These are phyloP conservation scores for Pontederia paniculata DNA, from an alignment of 176 grass and related monocot genomes.

Conservation along the genomic window DNA sequence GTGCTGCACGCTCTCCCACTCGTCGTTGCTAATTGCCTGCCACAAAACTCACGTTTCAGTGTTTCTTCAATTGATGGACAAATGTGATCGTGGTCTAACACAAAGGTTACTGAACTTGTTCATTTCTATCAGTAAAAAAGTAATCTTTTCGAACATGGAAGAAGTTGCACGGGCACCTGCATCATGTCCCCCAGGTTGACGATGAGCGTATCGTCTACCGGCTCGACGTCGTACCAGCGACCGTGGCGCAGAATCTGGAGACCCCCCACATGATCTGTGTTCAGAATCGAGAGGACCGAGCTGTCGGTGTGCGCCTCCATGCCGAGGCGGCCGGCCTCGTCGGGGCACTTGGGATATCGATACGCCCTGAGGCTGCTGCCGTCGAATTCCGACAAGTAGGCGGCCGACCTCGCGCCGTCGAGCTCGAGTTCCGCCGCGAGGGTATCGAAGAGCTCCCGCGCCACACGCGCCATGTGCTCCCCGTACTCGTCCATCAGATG, in stretches of 20 bases:
- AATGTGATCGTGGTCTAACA: too few relatives aligned
- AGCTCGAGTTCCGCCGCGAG: slow-evolving; percentile 32
- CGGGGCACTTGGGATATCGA: slow-evolving; percentile 50
- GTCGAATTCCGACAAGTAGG: slow-evolving; percentile 46
- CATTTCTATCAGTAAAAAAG: too few relatives aligned
- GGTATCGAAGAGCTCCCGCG: slow-evolving; percentile 42
- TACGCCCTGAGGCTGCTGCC: slow-evolving; percentile 56
- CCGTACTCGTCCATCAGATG: slow-evolving; percentile 39
- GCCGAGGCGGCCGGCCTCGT: slow-evolving; percentile 11
- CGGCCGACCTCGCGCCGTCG: neutral
- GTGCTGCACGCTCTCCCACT: slow-evolving; percentile 45
- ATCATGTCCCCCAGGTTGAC: slow-evolving; percentile 73
- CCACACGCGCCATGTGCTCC: slow-evolving; percentile 53
- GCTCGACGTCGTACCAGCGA: slow-evolving; percentile 29
- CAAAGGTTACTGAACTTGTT: too few relatives aligned
- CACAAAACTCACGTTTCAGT: neutral
- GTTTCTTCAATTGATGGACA: too few relatives aligned
- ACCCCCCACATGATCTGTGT: slow-evolving; percentile 38
- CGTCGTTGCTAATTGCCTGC: slow-evolving; percentile 42
- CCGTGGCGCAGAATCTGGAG: slow-evolving; percentile 41
- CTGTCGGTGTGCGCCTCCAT: slow-evolving; percentile 90
- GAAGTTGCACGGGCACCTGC: slow-evolving; percentile 16
- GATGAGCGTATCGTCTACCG: slow-evolving; percentile 25
- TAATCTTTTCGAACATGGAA: too few relatives aligned
- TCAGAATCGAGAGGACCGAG: slow-evolving; percentile 60